Percentiles rank a stretch among this genome's conserved stretches.
Conservation (phyloP, 176 grass and related monocot species). For the Carex littledalei region DNA sequence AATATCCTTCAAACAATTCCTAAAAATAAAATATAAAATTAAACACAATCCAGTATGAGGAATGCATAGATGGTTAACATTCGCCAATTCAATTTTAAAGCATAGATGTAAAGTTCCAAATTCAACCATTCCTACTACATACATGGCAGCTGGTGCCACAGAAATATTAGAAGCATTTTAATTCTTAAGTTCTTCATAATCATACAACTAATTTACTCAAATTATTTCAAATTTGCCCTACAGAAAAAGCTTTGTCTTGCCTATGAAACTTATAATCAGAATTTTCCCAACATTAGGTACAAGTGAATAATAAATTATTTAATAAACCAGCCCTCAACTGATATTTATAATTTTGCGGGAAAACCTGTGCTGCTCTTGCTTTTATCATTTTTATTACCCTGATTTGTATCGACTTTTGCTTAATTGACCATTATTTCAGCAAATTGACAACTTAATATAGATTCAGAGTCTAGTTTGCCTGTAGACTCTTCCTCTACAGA, state of each 20-base stretch:
- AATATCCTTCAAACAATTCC: constrained; percentile 92
- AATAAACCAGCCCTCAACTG: background rate
- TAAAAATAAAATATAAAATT: constrained; percentile 22
- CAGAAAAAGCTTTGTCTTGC: background rate
- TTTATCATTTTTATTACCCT: too few relatives aligned
- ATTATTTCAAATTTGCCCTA: background rate
- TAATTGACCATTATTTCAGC: too few relatives aligned
- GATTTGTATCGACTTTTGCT: too few relatives aligned
- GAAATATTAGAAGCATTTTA: background rate
- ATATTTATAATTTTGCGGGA: too few relatives aligned
- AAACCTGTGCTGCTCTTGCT: too few relatives aligned
- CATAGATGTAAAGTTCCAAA: too few relatives aligned
- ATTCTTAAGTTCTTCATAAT: background rate
- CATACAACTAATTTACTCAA: background rate
- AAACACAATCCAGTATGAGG: background rate
- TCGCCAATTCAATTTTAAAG: background rate
- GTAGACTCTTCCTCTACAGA: too few relatives aligned
- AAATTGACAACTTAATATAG: too few relatives aligned
- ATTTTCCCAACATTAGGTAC: background rate
- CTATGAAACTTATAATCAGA: background rate
- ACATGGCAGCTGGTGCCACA: background rate
- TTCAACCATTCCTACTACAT: background rate
- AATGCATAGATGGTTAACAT: background rate
- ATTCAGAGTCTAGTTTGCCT: too few relatives aligned
- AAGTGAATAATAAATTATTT: too few relatives aligned